Evolutionary conservation across 169 alveolate species (phyloP).

Genomic region (Blepharisma undulans): DNA sequence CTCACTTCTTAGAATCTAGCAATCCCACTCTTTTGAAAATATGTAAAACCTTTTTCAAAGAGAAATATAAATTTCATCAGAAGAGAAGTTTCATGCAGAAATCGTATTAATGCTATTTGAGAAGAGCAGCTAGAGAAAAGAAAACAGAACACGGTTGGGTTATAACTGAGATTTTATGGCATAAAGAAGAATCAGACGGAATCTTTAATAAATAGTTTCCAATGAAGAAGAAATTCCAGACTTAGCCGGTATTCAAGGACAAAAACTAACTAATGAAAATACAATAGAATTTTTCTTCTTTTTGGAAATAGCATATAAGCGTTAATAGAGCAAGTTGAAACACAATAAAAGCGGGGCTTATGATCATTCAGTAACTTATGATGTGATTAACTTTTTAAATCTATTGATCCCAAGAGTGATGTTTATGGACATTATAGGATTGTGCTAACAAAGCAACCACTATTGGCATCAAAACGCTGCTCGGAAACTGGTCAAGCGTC

Average conservation of each 20-base stretch:
- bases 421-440: constrained; percentile 92
- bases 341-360: constrained; percentile 51
- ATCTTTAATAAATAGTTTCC: background rate
- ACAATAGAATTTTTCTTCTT: background rate
- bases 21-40: constrained; percentile 75
- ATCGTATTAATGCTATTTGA: constrained; percentile 49
- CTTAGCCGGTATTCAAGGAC: constrained; percentile 66
- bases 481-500: constrained; percentile 78
- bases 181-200: background rate
- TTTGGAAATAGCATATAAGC: constrained; percentile 37
- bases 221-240: constrained; percentile 40
- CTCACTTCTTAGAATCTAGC: constrained; percentile 49
- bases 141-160: constrained; percentile 27
- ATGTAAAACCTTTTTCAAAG: constrained; percentile 73
- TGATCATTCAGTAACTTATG: constrained; percentile 70
- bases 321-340: constrained; percentile 55
- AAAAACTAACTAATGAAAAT: constrained; percentile 56
- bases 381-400: too few relatives aligned
- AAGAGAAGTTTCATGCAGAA: constrained; percentile 73
- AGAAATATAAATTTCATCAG: constrained; percentile 82
- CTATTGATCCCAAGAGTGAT: constrained; percentile 93
- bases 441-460: constrained; percentile 93
- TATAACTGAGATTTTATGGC: background rate
- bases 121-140: background rate
- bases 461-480: constrained; percentile 91